These are phyloP conservation scores for Aspergillus fumigatiaffinis DNA, from an alignment of 2,329 filamentous ascomycete species.

Conservation along the genomic window DNA sequence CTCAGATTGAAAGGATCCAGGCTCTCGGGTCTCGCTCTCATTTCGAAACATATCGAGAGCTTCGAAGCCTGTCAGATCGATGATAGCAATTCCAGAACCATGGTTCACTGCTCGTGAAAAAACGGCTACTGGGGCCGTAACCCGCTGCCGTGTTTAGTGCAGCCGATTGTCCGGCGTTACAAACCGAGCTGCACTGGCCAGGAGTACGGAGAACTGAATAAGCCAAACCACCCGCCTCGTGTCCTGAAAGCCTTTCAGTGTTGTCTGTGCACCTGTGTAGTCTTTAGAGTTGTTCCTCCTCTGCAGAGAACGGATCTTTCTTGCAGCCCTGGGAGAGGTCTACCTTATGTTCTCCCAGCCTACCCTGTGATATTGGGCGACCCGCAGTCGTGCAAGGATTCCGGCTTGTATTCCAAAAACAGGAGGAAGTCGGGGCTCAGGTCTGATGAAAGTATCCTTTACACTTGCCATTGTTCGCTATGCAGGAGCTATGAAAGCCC, in stretches of 20 bases:
- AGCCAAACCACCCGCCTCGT: neutral
- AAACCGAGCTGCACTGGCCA: neutral
- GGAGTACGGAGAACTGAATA: neutral
- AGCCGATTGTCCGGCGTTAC: neutral
- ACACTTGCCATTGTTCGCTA: neutral
- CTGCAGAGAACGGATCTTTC: neutral
- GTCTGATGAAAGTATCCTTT: neutral
- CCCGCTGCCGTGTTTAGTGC: constrained; percentile 19
- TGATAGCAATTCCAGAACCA: constrained; percentile 31
- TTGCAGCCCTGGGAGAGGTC: no score
- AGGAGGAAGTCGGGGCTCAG: no score
- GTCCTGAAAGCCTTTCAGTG: neutral
- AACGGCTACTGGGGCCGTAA: constrained; percentile 19
- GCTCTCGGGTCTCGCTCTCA: constrained; percentile 20
- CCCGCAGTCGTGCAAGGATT: no score
- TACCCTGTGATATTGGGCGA: neutral
- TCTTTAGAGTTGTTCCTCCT: neutral
- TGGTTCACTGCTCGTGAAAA: constrained; percentile 30
- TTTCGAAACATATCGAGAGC: constrained; percentile 3
- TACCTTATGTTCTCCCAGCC: no score
- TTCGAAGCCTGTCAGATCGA: constrained; percentile 6
- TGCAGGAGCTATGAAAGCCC: neutral
- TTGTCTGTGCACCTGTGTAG: neutral
- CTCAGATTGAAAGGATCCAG: constrained; percentile 18
- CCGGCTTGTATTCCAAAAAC: no score